phyloP scores from a whole-genome alignment of 306 rosid species.

The Rosa rugosa region DNA sequence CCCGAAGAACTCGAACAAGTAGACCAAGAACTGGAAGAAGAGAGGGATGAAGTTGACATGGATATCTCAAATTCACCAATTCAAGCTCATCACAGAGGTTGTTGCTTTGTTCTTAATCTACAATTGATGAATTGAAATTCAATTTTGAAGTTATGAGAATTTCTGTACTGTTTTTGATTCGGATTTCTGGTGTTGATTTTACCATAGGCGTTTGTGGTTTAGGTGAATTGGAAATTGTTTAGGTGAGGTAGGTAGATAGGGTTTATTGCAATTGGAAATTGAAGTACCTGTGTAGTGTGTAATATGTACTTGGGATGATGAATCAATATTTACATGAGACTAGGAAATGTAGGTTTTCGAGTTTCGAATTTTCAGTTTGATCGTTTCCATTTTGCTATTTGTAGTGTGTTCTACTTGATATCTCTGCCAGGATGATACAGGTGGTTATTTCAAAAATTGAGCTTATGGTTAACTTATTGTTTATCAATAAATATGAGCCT shows the following conservation, averaged over 20 bases:
- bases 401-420: not conserved
- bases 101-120: not conserved
- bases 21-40: constrained; percentile 1
- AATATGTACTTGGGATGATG: not conserved
- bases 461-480: not conserved
- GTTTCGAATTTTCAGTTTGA: not conserved
- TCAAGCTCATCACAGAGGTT: constrained; percentile 31
- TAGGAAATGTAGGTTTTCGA: constrained; percentile 2
- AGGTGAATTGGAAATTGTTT: not conserved
- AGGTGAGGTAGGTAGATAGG: not conserved
- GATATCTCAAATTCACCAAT: constrained; percentile 31
- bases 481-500: no score
- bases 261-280: not conserved
- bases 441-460: not conserved
- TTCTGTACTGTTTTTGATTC: not conserved
- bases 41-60: constrained; percentile 16
- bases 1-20: constrained; percentile 17
- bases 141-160: not conserved
- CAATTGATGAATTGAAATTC: not conserved
- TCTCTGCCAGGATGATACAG: not conserved
- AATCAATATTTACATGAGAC: not conserved
- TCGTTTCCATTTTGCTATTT: not conserved
- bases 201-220: no score
- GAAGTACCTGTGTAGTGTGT: not conserved
- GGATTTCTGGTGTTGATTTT: not conserved